Conservation (phyloP, 768 basidiomycete species). For the Rhizopogon roseolus region DNA sequence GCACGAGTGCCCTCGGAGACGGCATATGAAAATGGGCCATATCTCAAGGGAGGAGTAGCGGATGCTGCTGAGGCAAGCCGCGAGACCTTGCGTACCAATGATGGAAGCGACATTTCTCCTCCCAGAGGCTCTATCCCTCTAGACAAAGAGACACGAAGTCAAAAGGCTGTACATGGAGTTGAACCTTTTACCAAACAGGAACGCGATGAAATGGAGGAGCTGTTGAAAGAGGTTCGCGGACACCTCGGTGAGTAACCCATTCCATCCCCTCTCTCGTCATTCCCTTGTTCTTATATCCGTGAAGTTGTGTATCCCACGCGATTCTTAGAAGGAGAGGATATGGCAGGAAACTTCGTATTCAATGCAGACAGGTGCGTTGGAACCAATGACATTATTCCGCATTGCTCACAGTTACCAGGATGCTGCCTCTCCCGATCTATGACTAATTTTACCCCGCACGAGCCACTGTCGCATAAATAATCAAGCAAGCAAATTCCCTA, state of each 20-base stretch:
- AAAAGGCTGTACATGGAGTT: slow-evolving; percentile 40
- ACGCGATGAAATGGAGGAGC: slow-evolving; percentile 82
- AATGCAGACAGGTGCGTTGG: slow-evolving; percentile 69
- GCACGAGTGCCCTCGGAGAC: slow-evolving; percentile 57
- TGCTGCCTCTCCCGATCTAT: slow-evolving; percentile 75
- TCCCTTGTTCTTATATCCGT: not conserved
- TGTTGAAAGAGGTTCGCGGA: slow-evolving; percentile 73
- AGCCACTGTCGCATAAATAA: not conserved
- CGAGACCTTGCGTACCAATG: slow-evolving; percentile 14
- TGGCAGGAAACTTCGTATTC: slow-evolving; percentile 90
- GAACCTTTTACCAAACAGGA: slow-evolving; percentile 84
- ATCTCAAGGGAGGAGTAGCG: slow-evolving; percentile 6
- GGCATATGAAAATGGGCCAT: slow-evolving; percentile 31
- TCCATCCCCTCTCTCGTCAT: not conserved
- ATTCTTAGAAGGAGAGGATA: slow-evolving; percentile 92
- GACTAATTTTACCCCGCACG: slow-evolving; percentile 29
- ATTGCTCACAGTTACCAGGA: slow-evolving; percentile 25
- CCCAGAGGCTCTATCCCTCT: slow-evolving; percentile 21
- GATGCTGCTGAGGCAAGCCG: slow-evolving; percentile 4
- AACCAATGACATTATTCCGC: not conserved
- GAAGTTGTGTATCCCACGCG: slow-evolving; percentile 79
- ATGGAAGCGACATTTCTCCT: slow-evolving; percentile 17
- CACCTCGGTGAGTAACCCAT: slow-evolving; percentile 65
- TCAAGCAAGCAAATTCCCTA: not conserved
- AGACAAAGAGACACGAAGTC: slow-evolving; percentile 32